Conservation (phyloP, 2,329 filamentous ascomycete genomes). For the Metarhizium humberi region DNA sequence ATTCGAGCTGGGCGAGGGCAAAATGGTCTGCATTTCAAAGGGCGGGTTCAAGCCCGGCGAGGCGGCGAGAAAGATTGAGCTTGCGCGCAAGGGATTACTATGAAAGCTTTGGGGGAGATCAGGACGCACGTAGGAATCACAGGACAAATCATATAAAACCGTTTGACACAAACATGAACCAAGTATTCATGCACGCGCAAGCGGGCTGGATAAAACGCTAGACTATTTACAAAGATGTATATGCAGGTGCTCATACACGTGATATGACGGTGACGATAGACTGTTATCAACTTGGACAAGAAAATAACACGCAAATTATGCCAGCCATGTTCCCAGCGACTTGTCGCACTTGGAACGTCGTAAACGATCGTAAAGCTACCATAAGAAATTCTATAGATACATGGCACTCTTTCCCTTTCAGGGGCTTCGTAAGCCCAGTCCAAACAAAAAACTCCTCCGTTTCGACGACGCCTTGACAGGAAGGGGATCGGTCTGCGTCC, state of each 20-base stretch:
- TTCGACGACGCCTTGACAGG: neutral
- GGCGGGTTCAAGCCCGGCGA: constrained; percentile 67
- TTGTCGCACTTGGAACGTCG: neutral
- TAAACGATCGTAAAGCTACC: neutral
- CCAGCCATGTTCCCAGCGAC: neutral
- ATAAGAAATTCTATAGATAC: neutral
- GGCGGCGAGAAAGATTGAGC: constrained; percentile 64
- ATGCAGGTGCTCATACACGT: too few species aligned
- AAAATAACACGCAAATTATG: neutral
- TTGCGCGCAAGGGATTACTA: constrained; percentile 69
- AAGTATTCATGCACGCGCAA: too few species aligned
- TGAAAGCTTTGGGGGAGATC: neutral
- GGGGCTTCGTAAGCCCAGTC: neutral
- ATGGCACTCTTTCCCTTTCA: neutral
- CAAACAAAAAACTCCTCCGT: neutral
- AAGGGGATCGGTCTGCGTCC: constrained; percentile 1
- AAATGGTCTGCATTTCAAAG: constrained; percentile 63
- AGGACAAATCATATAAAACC: too few species aligned
- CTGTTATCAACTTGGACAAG: neutral
- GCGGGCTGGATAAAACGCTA: neutral
- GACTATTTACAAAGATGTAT: neutral
- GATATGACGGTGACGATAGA: too few species aligned
- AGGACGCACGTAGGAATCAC: neutral
- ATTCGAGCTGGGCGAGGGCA: constrained; percentile 62
- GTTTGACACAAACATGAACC: neutral